Percentiles rank a stretch among this genome's conserved stretches.
Evolutionary conservation across 345 rosid species (phyloP).

Genomic region (Melaleuca quinquenervia): DNA sequence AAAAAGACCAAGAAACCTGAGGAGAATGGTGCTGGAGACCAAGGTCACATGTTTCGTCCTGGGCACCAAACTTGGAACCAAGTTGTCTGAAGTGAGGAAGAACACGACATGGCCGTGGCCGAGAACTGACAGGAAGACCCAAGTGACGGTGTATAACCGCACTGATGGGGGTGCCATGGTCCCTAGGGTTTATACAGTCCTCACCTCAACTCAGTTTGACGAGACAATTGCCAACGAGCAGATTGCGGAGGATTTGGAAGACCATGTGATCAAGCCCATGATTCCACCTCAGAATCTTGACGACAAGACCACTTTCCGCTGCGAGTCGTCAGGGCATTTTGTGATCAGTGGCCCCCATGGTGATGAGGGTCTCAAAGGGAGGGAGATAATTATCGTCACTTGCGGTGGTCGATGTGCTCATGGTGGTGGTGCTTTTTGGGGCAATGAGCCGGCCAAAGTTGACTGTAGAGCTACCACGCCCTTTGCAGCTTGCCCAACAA

Average conservation of each 20-base stretch:
- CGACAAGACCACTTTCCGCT: constrained; percentile 9
- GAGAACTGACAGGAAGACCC: constrained; percentile 14
- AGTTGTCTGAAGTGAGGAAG: constrained; percentile 8
- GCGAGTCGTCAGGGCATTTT: constrained; percentile 5
- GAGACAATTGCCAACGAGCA: neutral
- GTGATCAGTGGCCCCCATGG: constrained; percentile 13
- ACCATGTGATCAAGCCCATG: constrained; percentile 7
- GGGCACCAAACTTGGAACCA: constrained; percentile 9
- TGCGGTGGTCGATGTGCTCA: constrained; percentile 12
- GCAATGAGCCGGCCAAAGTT: constrained; percentile 10
- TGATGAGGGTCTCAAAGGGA: constrained; percentile 11
- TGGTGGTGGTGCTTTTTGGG: constrained; percentile 17
- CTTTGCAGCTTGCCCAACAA: too few species aligned
- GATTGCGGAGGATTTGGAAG: constrained; percentile 1
- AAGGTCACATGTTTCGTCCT: constrained; percentile 16
- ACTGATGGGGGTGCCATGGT: constrained; percentile 17
- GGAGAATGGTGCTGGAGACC: constrained; percentile 14
- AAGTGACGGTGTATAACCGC: constrained; percentile 2
- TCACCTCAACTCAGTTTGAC: constrained; percentile 6
- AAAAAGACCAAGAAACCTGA: constrained; percentile 10
- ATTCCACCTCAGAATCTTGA: constrained; percentile 9
- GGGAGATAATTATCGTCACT: constrained; percentile 7
- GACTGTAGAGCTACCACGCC: constrained; percentile 1
- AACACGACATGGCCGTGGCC: constrained; percentile 11
- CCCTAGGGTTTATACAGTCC: constrained; percentile 8